Evolutionary conservation across 495 filamentous ascomycete species (phyloP).

Genomic region (Penicillium simplicissimum): DNA sequence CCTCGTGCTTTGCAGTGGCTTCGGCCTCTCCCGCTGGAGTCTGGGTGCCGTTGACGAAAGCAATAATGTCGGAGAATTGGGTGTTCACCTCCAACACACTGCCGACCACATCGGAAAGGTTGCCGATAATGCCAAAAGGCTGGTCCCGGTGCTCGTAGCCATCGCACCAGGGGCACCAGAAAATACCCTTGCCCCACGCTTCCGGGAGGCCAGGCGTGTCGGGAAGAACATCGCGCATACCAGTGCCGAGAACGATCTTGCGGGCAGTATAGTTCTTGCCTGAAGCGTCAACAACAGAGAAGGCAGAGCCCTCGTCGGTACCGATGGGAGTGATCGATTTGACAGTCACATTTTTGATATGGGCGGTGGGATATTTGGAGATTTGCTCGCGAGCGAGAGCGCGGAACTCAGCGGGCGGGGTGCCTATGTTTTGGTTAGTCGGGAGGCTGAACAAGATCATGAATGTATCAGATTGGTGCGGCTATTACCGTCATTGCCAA

Average conservation of each 20-base stretch:
- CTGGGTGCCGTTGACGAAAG: constrained; percentile 57
- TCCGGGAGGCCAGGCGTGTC: constrained; percentile 49
- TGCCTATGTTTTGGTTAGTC: constrained; percentile 33
- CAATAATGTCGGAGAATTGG: constrained; percentile 42
- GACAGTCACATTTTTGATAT: constrained; percentile 54
- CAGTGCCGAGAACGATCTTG: constrained; percentile 57
- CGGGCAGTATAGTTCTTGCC: constrained; percentile 44
- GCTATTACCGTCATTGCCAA: constrained; percentile 54
- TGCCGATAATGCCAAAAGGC: constrained; percentile 52
- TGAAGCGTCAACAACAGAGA: constrained; percentile 40
- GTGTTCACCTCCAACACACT: constrained; percentile 52
- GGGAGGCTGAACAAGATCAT: neutral
- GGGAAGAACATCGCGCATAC: constrained; percentile 55
- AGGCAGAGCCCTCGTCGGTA: constrained; percentile 38
- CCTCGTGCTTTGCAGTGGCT: constrained; percentile 39
- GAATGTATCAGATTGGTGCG: neutral
- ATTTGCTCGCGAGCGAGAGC: constrained; percentile 53
- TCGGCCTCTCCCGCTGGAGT: constrained; percentile 40
- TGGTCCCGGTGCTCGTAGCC: constrained; percentile 60
- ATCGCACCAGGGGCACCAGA: constrained; percentile 65
- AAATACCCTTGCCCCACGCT: constrained; percentile 58
- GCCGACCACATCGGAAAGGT: constrained; percentile 42
- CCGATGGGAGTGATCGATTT: constrained; percentile 40
- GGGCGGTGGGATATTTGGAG: constrained; percentile 46
- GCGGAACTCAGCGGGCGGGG: constrained; percentile 53